These are phyloP conservation scores for Baffinella frigidus DNA, from an alignment of 208 protist genomes.

Conservation along the genomic window DNA sequence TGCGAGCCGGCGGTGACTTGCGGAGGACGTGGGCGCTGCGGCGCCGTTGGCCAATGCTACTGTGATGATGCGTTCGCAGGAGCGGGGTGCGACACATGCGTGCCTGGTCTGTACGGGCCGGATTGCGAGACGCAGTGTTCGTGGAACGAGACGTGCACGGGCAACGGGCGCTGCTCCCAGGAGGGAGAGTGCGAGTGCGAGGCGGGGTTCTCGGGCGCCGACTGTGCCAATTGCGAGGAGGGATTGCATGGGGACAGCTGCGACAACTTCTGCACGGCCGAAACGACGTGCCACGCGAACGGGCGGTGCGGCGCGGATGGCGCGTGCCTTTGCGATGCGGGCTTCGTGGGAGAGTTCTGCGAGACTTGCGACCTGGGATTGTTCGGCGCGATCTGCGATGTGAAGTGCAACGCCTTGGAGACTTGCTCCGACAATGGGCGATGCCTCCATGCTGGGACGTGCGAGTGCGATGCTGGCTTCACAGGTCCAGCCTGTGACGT, in stretches of 20 bases:
- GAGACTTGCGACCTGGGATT: neutral
- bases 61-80: neutral
- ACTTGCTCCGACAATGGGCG: neutral
- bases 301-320: neutral
- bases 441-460: neutral
- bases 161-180: neutral
- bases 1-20: neutral
- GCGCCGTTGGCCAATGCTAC: neutral
- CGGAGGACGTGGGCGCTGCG: neutral
- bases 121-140: neutral
- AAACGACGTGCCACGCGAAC: neutral
- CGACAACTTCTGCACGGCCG: neutral
- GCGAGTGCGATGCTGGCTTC: neutral
- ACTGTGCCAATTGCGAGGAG: neutral
- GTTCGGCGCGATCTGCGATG: neutral
- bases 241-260: neutral
- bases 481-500: neutral
- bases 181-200: neutral
- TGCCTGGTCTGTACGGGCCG: neutral
- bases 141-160: neutral
- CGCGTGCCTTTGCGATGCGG: neutral
- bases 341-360: neutral
- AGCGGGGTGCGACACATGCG: neutral
- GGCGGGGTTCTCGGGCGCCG: neutral
- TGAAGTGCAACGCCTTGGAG: neutral